Base-by-base conservation (phyloP, 139 green algal species). In the Coelastrella sp. region DNA sequence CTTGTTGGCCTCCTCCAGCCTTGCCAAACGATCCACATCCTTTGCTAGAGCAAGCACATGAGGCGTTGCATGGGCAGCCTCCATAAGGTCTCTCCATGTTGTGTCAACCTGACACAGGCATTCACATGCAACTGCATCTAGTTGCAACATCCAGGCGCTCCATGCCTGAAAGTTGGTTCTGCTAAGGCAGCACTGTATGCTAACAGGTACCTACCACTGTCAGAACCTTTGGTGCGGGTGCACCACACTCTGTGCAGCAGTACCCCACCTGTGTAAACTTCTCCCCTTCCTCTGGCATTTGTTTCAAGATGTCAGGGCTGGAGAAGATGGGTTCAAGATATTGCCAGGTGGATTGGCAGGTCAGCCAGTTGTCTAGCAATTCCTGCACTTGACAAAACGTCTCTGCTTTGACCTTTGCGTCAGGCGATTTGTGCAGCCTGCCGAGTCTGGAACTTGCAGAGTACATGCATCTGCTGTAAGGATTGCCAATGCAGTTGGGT, bases 251-350 rank as follows among this genome's bases (percentile, higher is more conserved):
- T n/a, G n/a, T n/a, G n/a, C n/a, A n/a, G n/a, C n/a, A n/a, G n/a
- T n/a, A n/a, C 53, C 5, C 19, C 34, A 72, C 80, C 80, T 86
- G 77, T 72, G 91, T 85, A 84, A 97, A 97, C 88, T 95, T 96
- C 57, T 96, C 90, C 3, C 94, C 93, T 67, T 96, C 94, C 87
- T 94, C 93, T 15, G 94, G 94, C 93, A 98, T 95, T 89, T 98
- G 95, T 79, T 95, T 94, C 57, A 96, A 89, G 90, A 98, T 98
- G 89, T 98, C 95, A 9, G 93, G 91, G 6, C 88, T 93, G 64
- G 51, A 87, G 88, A 98, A 98, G 85, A 98, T 96, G 83, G 95
- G 94, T 73, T 96, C 93, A 80, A 98, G 87, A 90, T 98, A 98
- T 89, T 95, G 93, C 95, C 95, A 98, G 23, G 92, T 94, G 63